Conservation (phyloP, 2,329 filamentous ascomycete genomes). For the Neonectria hederae region DNA sequence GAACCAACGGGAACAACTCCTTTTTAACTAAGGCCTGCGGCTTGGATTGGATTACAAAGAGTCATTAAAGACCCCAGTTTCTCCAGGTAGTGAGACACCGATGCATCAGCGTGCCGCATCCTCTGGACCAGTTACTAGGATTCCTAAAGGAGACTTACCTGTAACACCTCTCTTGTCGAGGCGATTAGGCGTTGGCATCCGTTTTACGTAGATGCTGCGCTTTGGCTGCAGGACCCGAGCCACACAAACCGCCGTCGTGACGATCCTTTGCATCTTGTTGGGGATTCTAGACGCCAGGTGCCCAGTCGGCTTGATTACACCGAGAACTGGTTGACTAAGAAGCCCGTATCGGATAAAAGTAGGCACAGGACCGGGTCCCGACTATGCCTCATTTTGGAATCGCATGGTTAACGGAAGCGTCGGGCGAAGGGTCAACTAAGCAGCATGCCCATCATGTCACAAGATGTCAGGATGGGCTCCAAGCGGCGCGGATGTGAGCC, state of each 20-base stretch:
- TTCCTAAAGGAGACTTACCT: constrained; percentile 5
- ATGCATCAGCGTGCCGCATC: not conserved
- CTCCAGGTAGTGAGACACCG: not conserved
- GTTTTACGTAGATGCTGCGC: constrained; percentile 3
- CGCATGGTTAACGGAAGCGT: constrained; percentile 1
- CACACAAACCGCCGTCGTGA: not conserved
- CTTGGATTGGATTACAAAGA: not conserved
- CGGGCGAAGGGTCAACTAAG: constrained; percentile 6
- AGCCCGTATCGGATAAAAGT: not conserved
- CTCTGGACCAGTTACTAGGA: too few relatives aligned
- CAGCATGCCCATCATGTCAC: constrained; percentile 3
- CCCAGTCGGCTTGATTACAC: not conserved
- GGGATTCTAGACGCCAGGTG: not conserved
- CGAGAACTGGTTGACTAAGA: not conserved
- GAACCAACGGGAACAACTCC: not conserved
- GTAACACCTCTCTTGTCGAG: not conserved
- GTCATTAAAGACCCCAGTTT: not conserved
- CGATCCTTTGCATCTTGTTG: constrained; percentile 9
- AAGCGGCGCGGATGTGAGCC: constrained; percentile 17
- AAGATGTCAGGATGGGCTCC: constrained; percentile 2
- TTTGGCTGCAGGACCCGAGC: not conserved
- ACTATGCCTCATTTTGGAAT: not conserved
- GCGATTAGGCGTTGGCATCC: not conserved
- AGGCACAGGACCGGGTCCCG: not conserved
- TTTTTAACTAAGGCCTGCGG: not conserved